Base-by-base conservation (phyloP, 2,329 filamentous ascomycete species). In the Clarireedia paspali region DNA sequence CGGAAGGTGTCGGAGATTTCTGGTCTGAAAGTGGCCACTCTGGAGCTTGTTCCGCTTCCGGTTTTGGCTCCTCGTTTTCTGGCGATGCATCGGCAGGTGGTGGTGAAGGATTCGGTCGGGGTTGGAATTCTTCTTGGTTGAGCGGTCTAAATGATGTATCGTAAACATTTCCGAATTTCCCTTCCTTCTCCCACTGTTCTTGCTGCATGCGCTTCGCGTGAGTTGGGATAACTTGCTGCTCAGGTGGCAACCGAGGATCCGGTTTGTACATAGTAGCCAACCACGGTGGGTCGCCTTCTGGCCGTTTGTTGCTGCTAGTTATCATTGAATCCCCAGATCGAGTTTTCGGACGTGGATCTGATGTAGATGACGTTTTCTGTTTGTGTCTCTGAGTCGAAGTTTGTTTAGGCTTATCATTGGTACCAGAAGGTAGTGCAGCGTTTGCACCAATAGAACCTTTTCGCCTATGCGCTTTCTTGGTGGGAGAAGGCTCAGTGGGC, bases 251-350 rank as follows among this genome's bases (percentile, higher is more conserved):
- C 59, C 91, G 86, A 30, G 94, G 94, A 68, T 99, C 94, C 0
- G 94, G 94, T 67, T 95, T 95, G 72, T 96, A 99, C 72, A 95
- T 90, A 23, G 88, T 89, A 47, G 94, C 82, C 72, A 97, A 82
- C 94, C 94, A 99, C 51, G 94, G 94, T 9, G 94, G 91, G 53
- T 97, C 92, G 20, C 94, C 94, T 75, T 97, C 94, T 0, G 91
- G 91, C 44, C 85, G 82, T 67, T 89, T 82, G 67, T 70, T 30
- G 27, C 27, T 65, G 69, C 66, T 57, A 62, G 59, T 61, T 64
- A 34, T 72, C 70, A 30, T 78, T 62, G 57, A 81, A 26, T 70
- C 81, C 20, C 83, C 84, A 6, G 82, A 83, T 58, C 83, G 77
- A 1, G 85, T 88, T 3, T 76, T 74, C 20, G 85, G 84, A 14